Evolutionary conservation across 208 protist species (phyloP), one percentile per base, ranked within the genome.

Genomic region (Trypanosoma vivax): DNA sequence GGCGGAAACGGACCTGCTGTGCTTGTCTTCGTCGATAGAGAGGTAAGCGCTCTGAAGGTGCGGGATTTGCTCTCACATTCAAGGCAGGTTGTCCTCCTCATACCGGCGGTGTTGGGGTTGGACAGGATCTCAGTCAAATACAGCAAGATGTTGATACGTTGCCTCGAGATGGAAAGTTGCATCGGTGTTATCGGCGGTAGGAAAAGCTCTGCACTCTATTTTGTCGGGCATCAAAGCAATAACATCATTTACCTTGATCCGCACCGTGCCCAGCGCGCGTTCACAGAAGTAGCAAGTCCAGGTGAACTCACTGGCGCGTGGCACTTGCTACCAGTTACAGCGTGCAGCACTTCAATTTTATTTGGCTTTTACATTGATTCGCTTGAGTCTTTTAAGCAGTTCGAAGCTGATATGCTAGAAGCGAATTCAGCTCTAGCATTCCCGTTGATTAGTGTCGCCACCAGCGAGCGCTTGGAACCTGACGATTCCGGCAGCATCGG

Each of bases 231-330:
- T 51, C 85, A 92, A 40, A 65, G 58, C 13, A 33, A 53, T 3
- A 62, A 54, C 13, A 50, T 92, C 5, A 69, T 89, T 30, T 80
- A 66, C 58, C 33, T 85, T 6, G 81, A 92, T 55, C 85, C 85
- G 14, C 85, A 92, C 50, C 86, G 74, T 55, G 52, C 85, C 0
- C 74, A 92, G 55, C 54, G 40, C 1, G 85, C 80, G 2, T 88
- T 81, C 39, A 67, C 46, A 3, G 73, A 59, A 24, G 33, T 63
- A 29, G 70, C 63, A 33, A 71, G 42, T 5, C 19, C 24, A n/a
- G 70, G 73, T 14, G 24, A 27, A 11, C 21, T 58, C 19, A 45
- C 38, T 29, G 23, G 50, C 21, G 30, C 10, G 23, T 24, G 50
- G 18, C 7, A 29, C 14, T 33, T 31, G 40, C 9, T 70, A 11